phyloP scores from a whole-genome alignment of 352 stramenopile genomes.

The Globisporangium echinulatum region DNA sequence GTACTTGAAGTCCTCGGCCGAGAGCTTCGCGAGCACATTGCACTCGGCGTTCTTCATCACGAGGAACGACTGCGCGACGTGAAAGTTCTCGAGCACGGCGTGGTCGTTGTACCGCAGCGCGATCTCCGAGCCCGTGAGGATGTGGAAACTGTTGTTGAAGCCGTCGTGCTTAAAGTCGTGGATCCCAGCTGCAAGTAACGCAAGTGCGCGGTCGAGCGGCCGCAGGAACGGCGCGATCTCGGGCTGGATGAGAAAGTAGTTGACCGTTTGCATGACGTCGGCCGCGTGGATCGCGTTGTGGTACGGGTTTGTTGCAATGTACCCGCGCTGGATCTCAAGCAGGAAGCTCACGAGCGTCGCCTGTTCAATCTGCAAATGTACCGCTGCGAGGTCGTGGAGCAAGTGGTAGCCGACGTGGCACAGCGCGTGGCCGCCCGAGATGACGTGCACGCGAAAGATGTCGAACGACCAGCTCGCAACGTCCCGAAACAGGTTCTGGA shows the following conservation, averaged over 20 bases:
- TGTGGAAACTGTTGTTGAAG: constrained; percentile 89
- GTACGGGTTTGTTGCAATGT: constrained; percentile 80
- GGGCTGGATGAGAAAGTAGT: constrained; percentile 80
- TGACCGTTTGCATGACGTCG: constrained; percentile 85
- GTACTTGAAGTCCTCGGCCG: constrained; percentile 80
- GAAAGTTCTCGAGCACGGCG: constrained; percentile 84
- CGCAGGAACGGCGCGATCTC: constrained; percentile 70
- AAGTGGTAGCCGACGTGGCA: constrained; percentile 74
- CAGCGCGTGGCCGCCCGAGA: constrained; percentile 68
- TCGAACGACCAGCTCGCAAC: constrained; percentile 68
- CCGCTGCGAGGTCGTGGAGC: constrained; percentile 53
- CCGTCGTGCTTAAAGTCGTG: constrained; percentile 90
- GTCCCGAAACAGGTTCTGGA: constrained; percentile 57
- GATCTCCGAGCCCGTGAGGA: constrained; percentile 80
- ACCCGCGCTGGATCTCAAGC: constrained; percentile 78
- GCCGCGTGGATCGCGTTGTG: constrained; percentile 88
- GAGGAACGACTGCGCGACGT: constrained; percentile 85
- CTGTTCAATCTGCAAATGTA: constrained; percentile 58
- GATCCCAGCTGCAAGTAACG: constrained; percentile 74
- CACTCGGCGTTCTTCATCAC: constrained; percentile 87
- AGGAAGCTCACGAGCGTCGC: constrained; percentile 66
- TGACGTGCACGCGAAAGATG: constrained; percentile 60
- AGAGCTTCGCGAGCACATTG: constrained; percentile 76
- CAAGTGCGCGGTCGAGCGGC: constrained; percentile 62
- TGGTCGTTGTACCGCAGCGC: constrained; percentile 87